Percentiles rank a stretch among this genome's conserved stretches.
Conservation (phyloP, 345 rosid species). For the Mallotus nudiflorus region DNA sequence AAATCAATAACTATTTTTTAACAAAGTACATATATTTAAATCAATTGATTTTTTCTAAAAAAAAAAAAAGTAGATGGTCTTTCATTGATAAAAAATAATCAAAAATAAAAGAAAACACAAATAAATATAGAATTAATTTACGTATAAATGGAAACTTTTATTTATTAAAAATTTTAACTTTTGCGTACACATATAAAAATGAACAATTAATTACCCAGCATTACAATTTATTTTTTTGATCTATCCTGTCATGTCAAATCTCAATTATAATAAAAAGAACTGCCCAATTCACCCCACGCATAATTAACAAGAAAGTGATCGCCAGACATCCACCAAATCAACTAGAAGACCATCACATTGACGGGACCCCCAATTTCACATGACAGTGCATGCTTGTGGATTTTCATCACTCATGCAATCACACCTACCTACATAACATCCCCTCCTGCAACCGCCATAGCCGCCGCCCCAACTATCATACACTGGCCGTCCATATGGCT, state of each 20-base stretch:
- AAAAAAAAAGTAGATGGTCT: too few relatives aligned
- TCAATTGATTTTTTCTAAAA: too few relatives aligned
- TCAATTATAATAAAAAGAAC: background rate
- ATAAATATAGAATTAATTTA: too few relatives aligned
- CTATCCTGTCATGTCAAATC: background rate
- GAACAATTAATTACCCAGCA: background rate
- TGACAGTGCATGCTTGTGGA: conserved; percentile 28
- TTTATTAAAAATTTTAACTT: too few relatives aligned
- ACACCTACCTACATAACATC: conserved; percentile 2
- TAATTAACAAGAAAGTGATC: background rate
- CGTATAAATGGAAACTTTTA: too few relatives aligned
- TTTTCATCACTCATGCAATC: conserved; percentile 31
- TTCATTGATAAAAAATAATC: too few relatives aligned
- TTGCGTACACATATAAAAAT: too few relatives aligned
- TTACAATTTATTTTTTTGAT: background rate
- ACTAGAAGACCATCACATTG: background rate
- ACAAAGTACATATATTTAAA: too few relatives aligned
- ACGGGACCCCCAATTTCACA: conserved; percentile 15
- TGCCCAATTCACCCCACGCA: background rate
- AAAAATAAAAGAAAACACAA: too few relatives aligned
- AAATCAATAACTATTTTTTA: too few relatives aligned
- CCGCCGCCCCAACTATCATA: conserved; percentile 25
- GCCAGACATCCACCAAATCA: background rate
- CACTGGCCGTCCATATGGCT: conserved; percentile 32
- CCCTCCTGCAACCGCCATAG: conserved; percentile 7